Percentiles rank a stretch among this genome's conserved stretches.
phyloP scores from a whole-genome alignment of 768 basidiomycete species.

The Sistotremastrum niveocremeum region DNA sequence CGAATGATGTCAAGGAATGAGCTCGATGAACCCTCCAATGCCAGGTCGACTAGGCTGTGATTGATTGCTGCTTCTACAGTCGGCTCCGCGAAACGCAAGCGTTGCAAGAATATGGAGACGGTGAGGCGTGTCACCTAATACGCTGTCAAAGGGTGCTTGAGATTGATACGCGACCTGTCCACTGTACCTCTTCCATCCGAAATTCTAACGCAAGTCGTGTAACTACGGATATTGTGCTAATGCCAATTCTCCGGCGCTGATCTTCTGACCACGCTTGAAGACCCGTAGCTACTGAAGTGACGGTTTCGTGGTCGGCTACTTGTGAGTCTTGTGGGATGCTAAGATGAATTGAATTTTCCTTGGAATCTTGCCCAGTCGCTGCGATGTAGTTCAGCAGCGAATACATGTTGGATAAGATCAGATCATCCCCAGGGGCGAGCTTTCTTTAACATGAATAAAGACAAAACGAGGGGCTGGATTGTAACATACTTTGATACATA shows the following conservation, averaged over 20 bases:
- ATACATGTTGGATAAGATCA: constrained; percentile 92
- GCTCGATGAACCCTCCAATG: constrained; percentile 59
- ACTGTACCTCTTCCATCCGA: constrained; percentile 58
- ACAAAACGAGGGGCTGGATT: neutral
- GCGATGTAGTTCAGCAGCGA: constrained; percentile 89
- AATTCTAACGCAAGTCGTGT: constrained; percentile 83
- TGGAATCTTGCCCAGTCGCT: constrained; percentile 42
- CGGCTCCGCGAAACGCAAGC: constrained; percentile 72
- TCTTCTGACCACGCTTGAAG: constrained; percentile 65
- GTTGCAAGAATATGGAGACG: constrained; percentile 85
- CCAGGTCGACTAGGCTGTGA: constrained; percentile 83
- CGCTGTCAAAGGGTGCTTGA: neutral
- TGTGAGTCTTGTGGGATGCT: constrained; percentile 23
- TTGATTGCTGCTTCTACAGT: constrained; percentile 86
- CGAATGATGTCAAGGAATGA: constrained; percentile 76
- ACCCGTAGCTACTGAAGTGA: constrained; percentile 49
- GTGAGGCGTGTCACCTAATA: constrained; percentile 69
- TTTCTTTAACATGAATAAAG: constrained; percentile 16
- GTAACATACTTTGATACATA: constrained; percentile 65
- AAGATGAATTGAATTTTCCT: constrained; percentile 49
- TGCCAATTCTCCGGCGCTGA: constrained; percentile 70
- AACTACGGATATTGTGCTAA: constrained; percentile 86
- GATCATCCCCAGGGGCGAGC: constrained; percentile 78
- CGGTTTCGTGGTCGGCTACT: constrained; percentile 33
- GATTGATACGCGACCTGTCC: neutral